Evolutionary conservation across 2,329 filamentous ascomycete species (phyloP), one percentile per base, ranked within the genome.

Genomic region (Falciphora oryzae): DNA sequence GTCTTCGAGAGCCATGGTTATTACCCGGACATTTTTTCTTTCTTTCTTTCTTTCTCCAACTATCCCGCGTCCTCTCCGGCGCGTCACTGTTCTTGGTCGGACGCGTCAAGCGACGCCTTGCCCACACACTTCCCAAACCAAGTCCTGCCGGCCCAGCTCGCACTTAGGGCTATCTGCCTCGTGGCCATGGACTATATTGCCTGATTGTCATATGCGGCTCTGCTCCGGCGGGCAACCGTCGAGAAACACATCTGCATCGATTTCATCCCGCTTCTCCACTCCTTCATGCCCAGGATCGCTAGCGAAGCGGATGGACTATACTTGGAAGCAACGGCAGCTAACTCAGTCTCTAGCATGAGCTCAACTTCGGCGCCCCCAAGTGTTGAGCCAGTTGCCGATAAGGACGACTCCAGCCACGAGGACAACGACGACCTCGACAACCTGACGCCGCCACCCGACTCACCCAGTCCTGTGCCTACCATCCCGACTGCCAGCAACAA

Each of bases 401-500:
- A 63, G 22, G 62, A 63, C 29, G 61, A 73, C 35, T 77, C 74
- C 50, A 77, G 79, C 25, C 73, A 70, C 29, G 72, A 78, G 50
- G 77, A 78, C 38, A 74, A 70, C 29, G 70, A 70, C 27, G 76
- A 74, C 58, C 78, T 80, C 32, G 73, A 70, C 56, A 80, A 81
- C 29, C 74, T 84, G 18, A 83, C 80, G 63, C 77, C 78, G 2
- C 77, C 77, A 6, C 76, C 77, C 0, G 77, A 79, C 28, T 73
- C 72, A 0, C 69, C 69, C 1, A 60, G 62, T 22, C 57, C 62
- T 25, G 57, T 66, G 35, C 67, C 2, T 73, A 77, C 31, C 10
- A 78, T 76, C 58, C 72, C 76, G 25, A 66, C 57, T 73, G 76
- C 67, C 73, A 62, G 44, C 56, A 58, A 78, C 28, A 77, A 78